Evolutionary conservation across 2,329 filamentous ascomycete genomes (phyloP), one percentile per base, ranked within the genome.

Genomic region (Penicillium psychrosexuale): DNA sequence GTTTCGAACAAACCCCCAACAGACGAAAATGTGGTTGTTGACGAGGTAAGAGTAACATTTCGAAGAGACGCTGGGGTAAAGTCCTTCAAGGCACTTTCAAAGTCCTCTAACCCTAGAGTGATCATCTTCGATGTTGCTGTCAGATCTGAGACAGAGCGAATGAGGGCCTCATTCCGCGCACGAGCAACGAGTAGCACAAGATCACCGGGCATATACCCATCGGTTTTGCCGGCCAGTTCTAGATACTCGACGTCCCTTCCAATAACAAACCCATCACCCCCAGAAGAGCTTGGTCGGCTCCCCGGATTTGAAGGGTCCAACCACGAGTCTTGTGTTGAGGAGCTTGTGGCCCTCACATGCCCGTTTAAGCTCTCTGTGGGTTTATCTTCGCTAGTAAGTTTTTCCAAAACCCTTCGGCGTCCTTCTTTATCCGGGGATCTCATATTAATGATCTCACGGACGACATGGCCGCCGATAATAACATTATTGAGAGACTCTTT

Each of bases 121-220:
- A 96, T 81, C 38, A 80, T 75, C 55, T 80, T 76, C 2, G 80
- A 76, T 1, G 77, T 72, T 40, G 79, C 75, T n/a, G 77, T 67
- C 0, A 75, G 73, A 58, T 82, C 80, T 28, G 78, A 75, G 28
- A 97, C 87, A 8, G 88, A 87, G 9, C 93, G 88, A 63, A 97
- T 96, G 15, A 99, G 82, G 27, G 93, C 90, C 75, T 97, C 94
- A 65, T 93, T 96, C 51, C 92, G 85, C 36, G 94, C 93, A 55
- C 94, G 84, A 11, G 90, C 87, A 17, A 96, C 89, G 11, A 99
- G 83, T 2, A 97, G 81, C 15, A 88, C 86, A 36, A 99, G 80
- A 71, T 99, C 94, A 3, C 92, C 94, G 0, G 94, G 93, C 92
- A 97, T 97, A 70, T 97, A 99, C 0, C 94, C 94, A 69, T 99